phyloP scores from a whole-genome alignment of 352 stramenopile genomes.

The Elongisporangium senticosum region DNA sequence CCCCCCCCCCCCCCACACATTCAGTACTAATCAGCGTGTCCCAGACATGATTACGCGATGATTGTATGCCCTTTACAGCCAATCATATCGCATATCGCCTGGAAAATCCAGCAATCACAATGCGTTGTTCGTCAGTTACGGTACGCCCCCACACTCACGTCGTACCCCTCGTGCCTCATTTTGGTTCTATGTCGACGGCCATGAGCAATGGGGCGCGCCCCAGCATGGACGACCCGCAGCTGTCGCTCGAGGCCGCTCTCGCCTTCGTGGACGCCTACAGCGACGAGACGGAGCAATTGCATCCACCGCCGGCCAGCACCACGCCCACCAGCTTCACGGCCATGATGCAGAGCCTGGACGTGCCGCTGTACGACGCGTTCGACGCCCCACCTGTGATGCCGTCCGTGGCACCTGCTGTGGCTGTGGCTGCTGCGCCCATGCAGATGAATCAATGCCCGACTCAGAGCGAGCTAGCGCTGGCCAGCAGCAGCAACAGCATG shows the following conservation, averaged over 20 bases:
- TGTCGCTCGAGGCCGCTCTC: conserved; percentile 29
- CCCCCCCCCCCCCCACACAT: too few species aligned
- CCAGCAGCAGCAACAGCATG: conserved; percentile 1
- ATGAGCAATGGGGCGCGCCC: not conserved
- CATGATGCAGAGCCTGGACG: conserved; percentile 7
- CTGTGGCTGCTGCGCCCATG: conserved; percentile 4
- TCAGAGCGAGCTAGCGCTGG: not conserved
- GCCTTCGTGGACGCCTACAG: conserved; percentile 37
- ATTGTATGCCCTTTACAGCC: too few species aligned
- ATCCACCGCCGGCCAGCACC: conserved; percentile 12
- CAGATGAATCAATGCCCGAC: not conserved
- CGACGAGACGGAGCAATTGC: conserved; percentile 16
- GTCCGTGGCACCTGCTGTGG: conserved; percentile 3
- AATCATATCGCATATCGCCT: not conserved
- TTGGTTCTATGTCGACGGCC: not conserved
- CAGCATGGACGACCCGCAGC: conserved; percentile 12
- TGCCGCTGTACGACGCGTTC: not conserved
- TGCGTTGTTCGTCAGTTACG: too few species aligned
- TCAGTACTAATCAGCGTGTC: too few species aligned
- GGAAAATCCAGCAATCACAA: too few species aligned
- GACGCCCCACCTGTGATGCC: conserved; percentile 7
- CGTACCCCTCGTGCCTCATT: too few species aligned
- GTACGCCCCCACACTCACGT: too few species aligned
- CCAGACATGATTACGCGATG: too few species aligned
- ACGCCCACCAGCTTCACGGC: conserved; percentile 13